Percentiles rank a stretch among this genome's conserved stretches.
Conservation (phyloP, 495 filamentous ascomycete species). For the Lichina pygmaea region DNA sequence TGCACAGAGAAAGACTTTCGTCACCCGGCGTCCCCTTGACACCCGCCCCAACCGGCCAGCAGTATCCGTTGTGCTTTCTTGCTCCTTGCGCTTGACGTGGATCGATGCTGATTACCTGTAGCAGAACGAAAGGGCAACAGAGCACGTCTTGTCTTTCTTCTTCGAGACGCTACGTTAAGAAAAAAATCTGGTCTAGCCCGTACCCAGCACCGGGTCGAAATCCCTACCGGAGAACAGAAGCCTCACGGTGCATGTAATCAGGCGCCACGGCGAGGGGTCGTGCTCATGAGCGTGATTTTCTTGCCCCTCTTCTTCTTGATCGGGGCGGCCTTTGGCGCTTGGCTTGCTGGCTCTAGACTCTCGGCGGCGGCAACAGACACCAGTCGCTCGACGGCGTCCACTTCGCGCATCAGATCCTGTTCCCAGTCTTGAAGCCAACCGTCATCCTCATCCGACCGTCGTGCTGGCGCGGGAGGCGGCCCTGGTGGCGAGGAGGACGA, state of each 20-base stretch:
- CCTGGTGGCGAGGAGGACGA: constrained; percentile 21
- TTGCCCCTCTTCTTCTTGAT: constrained; percentile 75
- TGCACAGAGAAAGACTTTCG: too few relatives aligned
- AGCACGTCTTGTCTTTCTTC: too few relatives aligned
- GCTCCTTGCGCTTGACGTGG: too few relatives aligned
- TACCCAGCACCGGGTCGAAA: too few relatives aligned
- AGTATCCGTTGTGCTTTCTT: too few relatives aligned
- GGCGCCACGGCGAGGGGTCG: constrained; percentile 41
- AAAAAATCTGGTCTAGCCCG: too few relatives aligned
- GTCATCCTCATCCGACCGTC: constrained; percentile 24
- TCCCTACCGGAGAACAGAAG: not conserved
- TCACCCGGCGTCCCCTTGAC: too few relatives aligned
- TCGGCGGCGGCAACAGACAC: constrained; percentile 14
- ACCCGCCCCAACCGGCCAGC: too few relatives aligned
- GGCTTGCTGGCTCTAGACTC: constrained; percentile 4
- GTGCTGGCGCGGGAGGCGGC: constrained; percentile 10
- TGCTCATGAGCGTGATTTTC: constrained; percentile 90
- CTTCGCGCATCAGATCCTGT: constrained; percentile 29
- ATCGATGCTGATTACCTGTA: too few relatives aligned
- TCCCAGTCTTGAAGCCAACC: constrained; percentile 69
- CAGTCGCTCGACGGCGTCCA: constrained; percentile 14
- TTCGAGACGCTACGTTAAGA: too few relatives aligned
- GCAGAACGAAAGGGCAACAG: too few relatives aligned
- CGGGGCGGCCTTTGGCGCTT: constrained; percentile 3
- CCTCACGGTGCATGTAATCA: constrained; percentile 9